phyloP scores from a whole-genome alignment of 2,329 filamentous ascomycete genomes.

The Pseudogymnoascus sp. region DNA sequence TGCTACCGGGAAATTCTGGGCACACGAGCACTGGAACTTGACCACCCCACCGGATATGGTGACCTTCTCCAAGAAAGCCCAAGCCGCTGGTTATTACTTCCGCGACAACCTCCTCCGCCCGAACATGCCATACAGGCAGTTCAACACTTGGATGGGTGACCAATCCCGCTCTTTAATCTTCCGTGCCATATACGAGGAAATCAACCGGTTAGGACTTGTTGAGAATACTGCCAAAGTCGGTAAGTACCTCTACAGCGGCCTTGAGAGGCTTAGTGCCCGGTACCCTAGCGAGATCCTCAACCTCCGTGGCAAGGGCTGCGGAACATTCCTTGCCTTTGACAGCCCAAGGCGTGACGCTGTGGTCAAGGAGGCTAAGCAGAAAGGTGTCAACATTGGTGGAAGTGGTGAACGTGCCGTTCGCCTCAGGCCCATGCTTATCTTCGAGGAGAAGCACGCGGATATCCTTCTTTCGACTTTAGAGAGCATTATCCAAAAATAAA shows the following conservation, averaged over 20 bases:
- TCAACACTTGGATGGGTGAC: constrained; percentile 85
- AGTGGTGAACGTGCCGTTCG: constrained; percentile 60
- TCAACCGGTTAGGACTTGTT: constrained; percentile 59
- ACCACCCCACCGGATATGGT: constrained; percentile 68
- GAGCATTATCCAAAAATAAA: constrained; percentile 34
- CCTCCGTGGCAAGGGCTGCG: constrained; percentile 66
- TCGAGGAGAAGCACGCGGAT: constrained; percentile 83
- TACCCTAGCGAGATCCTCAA: constrained; percentile 66
- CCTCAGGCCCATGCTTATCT: constrained; percentile 72
- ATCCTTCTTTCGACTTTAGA: constrained; percentile 71
- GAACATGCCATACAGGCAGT: constrained; percentile 76
- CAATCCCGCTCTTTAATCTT: constrained; percentile 70
- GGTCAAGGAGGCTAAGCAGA: constrained; percentile 58
- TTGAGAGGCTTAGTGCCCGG: constrained; percentile 52
- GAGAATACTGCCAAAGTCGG: constrained; percentile 53
- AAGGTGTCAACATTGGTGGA: constrained; percentile 70
- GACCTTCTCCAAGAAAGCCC: constrained; percentile 79
- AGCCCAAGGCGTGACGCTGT: constrained; percentile 60
- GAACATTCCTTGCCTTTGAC: constrained; percentile 74
- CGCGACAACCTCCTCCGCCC: constrained; percentile 62
- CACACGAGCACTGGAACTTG: constrained; percentile 75
- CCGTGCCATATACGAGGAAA: constrained; percentile 68
- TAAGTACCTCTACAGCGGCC: constrained; percentile 55
- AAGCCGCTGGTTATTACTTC: constrained; percentile 80
- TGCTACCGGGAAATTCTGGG: constrained; percentile 79